Evolutionary conservation across 441 rosid genomes (phyloP).

Genomic region (Brassica hybrid): DNA sequence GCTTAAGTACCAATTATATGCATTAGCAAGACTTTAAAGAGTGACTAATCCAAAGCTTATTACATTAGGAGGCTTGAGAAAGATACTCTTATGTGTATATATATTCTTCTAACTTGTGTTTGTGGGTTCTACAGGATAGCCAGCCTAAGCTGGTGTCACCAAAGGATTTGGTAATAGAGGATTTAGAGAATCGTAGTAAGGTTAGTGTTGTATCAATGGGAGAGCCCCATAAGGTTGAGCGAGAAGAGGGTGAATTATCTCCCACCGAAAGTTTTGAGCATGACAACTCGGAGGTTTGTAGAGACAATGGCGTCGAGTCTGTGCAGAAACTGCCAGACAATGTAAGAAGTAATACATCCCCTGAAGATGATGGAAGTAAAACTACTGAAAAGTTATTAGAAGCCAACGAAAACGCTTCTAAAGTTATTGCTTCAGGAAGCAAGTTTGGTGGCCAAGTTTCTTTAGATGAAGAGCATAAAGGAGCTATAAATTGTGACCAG

Average conservation of each 20-base stretch:
- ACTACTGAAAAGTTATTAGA: slow-evolving; percentile 67
- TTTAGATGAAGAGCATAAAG: too few species aligned
- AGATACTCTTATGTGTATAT: background rate
- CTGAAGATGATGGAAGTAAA: slow-evolving; percentile 69
- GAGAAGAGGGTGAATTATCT: slow-evolving; percentile 97
- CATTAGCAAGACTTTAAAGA: background rate
- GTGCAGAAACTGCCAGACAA: slow-evolving; percentile 55
- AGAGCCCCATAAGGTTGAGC: slow-evolving; percentile 71
- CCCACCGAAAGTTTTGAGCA: slow-evolving; percentile 91
- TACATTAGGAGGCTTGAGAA: background rate
- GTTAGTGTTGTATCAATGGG: slow-evolving; percentile 55
- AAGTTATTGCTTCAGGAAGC: slow-evolving; percentile 72
- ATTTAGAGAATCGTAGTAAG: slow-evolving; percentile 50
- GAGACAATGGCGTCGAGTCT: slow-evolving; percentile 61
- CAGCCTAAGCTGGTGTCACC: slow-evolving; percentile 50
- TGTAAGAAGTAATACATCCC: slow-evolving; percentile 60
- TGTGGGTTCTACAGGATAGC: slow-evolving; percentile 53
- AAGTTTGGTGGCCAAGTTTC: too few species aligned
- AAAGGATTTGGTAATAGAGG: slow-evolving; percentile 56
- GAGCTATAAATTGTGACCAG: slow-evolving; percentile 22
- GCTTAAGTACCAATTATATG: slow-evolving; percentile 8
- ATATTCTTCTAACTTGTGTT: background rate
- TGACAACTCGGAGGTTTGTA: slow-evolving; percentile 80
- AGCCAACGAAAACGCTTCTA: slow-evolving; percentile 79
- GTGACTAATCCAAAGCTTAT: background rate